A percentile compares a stretch with the other conserved stretches of the same genome.
Conservation (phyloP, 306 rosid species). For the Luffa aegyptiaca region DNA sequence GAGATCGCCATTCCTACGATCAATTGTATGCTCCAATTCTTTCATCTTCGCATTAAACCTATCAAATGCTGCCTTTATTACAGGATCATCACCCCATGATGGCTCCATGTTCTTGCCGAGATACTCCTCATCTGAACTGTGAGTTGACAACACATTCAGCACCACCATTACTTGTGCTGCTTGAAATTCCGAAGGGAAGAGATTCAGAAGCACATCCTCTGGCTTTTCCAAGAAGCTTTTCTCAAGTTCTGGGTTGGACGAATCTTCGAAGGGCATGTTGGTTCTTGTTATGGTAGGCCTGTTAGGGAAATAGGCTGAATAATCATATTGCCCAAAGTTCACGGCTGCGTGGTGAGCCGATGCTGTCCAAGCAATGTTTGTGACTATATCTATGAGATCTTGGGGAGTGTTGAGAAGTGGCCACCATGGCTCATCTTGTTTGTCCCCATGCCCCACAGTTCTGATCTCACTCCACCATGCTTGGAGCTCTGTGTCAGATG, state of each 20-base stretch:
- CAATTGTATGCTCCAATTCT: constrained; percentile 35
- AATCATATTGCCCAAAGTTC: constrained; percentile 64
- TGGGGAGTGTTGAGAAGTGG: constrained; percentile 35
- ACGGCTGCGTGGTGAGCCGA: constrained; percentile 71
- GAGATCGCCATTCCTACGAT: constrained; percentile 37
- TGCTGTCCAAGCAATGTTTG: constrained; percentile 49
- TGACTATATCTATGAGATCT: constrained; percentile 42
- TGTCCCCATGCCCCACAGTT: constrained; percentile 50
- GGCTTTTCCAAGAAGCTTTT: constrained; percentile 35
- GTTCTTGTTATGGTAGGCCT: constrained; percentile 56
- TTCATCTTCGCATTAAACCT: constrained; percentile 34
- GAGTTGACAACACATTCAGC: constrained; percentile 52
- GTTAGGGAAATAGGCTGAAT: constrained; percentile 61
- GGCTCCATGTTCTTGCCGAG: constrained; percentile 52
- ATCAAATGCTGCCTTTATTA: constrained; percentile 42
- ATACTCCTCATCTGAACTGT: constrained; percentile 78
- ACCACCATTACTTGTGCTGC: constrained; percentile 51
- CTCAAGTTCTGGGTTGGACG: constrained; percentile 32
- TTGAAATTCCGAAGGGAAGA: constrained; percentile 58
- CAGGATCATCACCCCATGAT: constrained; percentile 48
- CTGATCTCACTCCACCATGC: constrained; percentile 77
- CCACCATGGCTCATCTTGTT: constrained; percentile 78
- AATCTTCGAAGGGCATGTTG: constrained; percentile 54
- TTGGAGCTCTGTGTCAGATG: constrained; percentile 51
- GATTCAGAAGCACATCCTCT: constrained; percentile 24